Conservation (phyloP, 305 asterid genomes). For the Ajuga reptans region DNA sequence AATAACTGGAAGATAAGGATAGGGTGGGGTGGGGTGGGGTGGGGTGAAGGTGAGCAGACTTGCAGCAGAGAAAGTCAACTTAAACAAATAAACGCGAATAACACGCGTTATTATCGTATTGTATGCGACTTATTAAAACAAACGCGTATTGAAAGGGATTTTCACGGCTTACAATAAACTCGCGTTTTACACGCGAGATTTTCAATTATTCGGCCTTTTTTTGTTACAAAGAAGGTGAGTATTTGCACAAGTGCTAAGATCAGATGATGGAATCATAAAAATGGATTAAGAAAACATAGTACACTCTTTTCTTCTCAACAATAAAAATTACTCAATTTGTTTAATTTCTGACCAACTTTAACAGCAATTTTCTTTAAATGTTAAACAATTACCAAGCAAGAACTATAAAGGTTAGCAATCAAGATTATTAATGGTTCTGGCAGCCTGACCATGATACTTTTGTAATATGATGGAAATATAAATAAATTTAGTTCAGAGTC, state of each 20-base stretch:
- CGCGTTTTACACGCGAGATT: no score
- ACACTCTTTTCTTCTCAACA: neutral
- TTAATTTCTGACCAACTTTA: neutral
- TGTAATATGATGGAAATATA: neutral
- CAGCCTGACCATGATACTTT: neutral
- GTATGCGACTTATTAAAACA: no score
- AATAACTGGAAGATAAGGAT: neutral
- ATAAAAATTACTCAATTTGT: neutral
- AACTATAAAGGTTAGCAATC: neutral
- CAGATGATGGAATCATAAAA: neutral
- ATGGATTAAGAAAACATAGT: neutral
- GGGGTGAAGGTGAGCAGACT: neutral
- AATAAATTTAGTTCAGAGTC: neutral
- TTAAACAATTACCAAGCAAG: slow-evolving; percentile 7
- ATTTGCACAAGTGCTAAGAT: slow-evolving; percentile 6
- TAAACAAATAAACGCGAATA: no score
- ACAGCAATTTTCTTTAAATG: neutral
- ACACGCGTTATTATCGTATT: no score
- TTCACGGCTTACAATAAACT: no score
- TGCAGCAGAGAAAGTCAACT: no score
- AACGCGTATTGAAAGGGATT: no score
- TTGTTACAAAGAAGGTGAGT: neutral
- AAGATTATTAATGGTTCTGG: neutral
- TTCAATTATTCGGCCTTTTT: no score
- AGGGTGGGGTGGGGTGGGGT: neutral